Conservation (phyloP, 768 basidiomycete species). For the Gyrodon lividus region DNA sequence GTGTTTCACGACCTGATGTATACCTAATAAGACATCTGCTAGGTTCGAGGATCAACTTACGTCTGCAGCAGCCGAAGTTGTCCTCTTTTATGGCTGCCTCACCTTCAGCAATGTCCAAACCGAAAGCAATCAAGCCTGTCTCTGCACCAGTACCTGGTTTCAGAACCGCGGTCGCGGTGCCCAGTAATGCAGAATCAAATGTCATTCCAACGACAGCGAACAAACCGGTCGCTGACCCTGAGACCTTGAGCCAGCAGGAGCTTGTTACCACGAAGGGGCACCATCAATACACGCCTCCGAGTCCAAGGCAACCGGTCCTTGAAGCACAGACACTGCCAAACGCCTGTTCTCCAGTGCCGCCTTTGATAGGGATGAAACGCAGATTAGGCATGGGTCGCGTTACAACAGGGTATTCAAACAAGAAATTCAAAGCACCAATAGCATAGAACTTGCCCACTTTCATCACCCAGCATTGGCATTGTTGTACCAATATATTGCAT, state of each 20-base stretch:
- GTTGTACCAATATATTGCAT: neutral
- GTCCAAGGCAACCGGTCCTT: neutral
- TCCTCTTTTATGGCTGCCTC: neutral
- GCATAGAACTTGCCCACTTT: neutral
- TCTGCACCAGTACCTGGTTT: neutral
- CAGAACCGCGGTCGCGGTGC: neutral
- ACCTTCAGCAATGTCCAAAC: neutral
- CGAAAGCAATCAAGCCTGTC: neutral
- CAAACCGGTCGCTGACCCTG: neutral
- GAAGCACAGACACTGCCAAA: neutral
- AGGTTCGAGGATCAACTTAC: neutral
- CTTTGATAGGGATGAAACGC: conserved; percentile 43
- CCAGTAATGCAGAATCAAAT: neutral
- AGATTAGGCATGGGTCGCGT: conserved; percentile 63
- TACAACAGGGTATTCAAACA: conserved; percentile 55
- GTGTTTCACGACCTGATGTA: neutral
- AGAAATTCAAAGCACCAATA: conserved; percentile 66
- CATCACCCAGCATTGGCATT: neutral
- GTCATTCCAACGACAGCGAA: neutral
- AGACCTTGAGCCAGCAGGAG: neutral
- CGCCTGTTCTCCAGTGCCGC: neutral
- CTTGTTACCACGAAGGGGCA: neutral
- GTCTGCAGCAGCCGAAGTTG: neutral
- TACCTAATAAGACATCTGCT: neutral
- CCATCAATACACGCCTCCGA: neutral